phyloP scores from a whole-genome alignment of 441 rosid species.

The Adansonia grandidieri region DNA sequence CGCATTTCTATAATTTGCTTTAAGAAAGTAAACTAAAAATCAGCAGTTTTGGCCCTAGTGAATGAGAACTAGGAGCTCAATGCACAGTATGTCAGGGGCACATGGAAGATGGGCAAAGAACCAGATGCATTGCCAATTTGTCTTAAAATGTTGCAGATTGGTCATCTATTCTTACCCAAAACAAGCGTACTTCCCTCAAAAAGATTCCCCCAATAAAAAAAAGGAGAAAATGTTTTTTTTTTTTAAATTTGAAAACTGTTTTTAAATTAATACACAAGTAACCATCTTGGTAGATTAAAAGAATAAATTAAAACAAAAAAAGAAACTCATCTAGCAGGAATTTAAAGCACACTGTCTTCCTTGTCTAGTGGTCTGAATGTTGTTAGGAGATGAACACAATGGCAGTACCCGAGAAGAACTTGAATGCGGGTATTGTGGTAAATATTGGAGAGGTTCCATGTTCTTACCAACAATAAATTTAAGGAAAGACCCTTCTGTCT shows the following conservation, averaged over 20 bases:
- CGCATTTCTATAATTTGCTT: not conserved
- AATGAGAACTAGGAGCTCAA: not conserved
- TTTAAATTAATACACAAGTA: constrained; percentile 26
- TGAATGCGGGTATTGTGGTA: constrained; percentile 43
- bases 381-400: constrained; percentile 62
- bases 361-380: constrained; percentile 51
- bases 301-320: constrained; percentile 27
- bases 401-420: constrained; percentile 73
- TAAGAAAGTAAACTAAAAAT: not conserved
- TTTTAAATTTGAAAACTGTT: not conserved
- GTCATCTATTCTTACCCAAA: too few species aligned
- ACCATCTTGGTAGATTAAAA: constrained; percentile 19
- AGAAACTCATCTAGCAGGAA: constrained; percentile 24
- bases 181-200: too few species aligned
- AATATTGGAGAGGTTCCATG: constrained; percentile 43
- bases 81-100: constrained; percentile 20
- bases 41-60: not conserved
- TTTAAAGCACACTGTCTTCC: constrained; percentile 31
- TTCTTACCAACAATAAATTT: constrained; percentile 55
- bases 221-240: too few species aligned
- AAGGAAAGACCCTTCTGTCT: constrained; percentile 57
- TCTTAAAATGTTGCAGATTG: constrained; percentile 18
- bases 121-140: constrained; percentile 32
- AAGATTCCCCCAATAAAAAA: too few species aligned
- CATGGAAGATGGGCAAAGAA: constrained; percentile 16